Percentiles rank a stretch among this genome's conserved stretches.
Conservation (phyloP, 495 filamentous ascomycete genomes). For the Lasiosphaeria hispida region DNA sequence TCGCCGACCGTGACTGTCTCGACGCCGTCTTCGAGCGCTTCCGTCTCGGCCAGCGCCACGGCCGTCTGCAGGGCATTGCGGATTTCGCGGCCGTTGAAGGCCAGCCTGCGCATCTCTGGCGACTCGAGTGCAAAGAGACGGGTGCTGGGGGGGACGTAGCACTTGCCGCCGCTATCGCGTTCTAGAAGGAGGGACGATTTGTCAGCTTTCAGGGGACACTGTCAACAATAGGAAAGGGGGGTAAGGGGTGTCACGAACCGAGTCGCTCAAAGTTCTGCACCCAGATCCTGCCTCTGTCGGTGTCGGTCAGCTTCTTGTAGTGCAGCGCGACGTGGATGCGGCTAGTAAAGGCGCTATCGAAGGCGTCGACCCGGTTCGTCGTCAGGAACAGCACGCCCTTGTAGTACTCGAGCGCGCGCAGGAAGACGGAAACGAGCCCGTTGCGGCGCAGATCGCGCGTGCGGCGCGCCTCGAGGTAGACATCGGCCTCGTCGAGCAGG, state of each 20-base stretch:
- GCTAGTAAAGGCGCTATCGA: conserved; percentile 42
- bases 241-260: neutral
- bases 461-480: conserved; percentile 61
- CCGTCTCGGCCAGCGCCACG: conserved; percentile 42
- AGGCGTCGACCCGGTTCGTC: conserved; percentile 43
- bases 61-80: conserved; percentile 45
- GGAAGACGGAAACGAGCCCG: conserved; percentile 67
- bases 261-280: conserved; percentile 40
- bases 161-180: conserved; percentile 32
- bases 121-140: conserved; percentile 30
- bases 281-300: conserved; percentile 39
- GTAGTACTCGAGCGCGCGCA: conserved; percentile 45
- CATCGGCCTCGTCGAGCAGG: conserved; percentile 45
- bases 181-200: conserved; percentile 9
- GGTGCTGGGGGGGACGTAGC: conserved; percentile 28
- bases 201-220: neutral
- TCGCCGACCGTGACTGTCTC: conserved; percentile 33
- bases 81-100: conserved; percentile 43
- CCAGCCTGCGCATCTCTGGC: conserved; percentile 27
- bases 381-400: conserved; percentile 42
- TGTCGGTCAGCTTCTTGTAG: conserved; percentile 34
- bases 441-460: conserved; percentile 73
- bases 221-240: neutral
- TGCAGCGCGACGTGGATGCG: conserved; percentile 46
- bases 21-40: conserved; percentile 33